Conservation (phyloP, 148 eudicot genomes). For the Selenicereus undatus region DNA sequence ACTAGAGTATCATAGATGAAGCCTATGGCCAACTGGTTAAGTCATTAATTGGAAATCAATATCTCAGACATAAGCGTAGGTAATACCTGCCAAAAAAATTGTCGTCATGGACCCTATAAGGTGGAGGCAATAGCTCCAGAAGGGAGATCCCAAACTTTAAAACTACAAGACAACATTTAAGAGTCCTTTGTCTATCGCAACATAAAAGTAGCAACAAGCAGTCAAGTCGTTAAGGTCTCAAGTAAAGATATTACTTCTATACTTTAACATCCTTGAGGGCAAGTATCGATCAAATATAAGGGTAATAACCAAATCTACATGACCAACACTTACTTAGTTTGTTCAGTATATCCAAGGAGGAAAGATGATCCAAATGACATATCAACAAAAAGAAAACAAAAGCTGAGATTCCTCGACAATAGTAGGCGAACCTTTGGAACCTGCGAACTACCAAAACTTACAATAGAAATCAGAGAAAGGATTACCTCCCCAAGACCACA, state of each 20-base stretch:
- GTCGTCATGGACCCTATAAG: neutral
- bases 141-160: neutral
- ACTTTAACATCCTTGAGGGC: neutral
- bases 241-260: too few relatives aligned
- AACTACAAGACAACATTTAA: neutral
- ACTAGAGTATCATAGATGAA: neutral
- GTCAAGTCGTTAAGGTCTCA: neutral
- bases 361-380: neutral
- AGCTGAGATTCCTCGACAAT: neutral
- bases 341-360: neutral
- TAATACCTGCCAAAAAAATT: neutral
- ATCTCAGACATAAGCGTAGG: neutral
- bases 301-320: neutral
- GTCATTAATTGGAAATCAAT: neutral
- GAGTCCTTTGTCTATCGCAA: neutral
- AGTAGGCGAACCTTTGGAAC: neutral
- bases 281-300: neutral
- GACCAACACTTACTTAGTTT: neutral
- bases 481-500: neutral
- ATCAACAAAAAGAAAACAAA: neutral
- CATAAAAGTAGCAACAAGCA: neutral
- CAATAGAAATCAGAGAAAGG: neutral
- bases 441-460: neutral
- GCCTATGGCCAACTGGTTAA: neutral
- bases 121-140: neutral